Percentiles rank a stretch among this genome's conserved stretches.
phyloP scores from a whole-genome alignment of 805 yeast species.

The Zygosaccharomyces bisporus region DNA sequence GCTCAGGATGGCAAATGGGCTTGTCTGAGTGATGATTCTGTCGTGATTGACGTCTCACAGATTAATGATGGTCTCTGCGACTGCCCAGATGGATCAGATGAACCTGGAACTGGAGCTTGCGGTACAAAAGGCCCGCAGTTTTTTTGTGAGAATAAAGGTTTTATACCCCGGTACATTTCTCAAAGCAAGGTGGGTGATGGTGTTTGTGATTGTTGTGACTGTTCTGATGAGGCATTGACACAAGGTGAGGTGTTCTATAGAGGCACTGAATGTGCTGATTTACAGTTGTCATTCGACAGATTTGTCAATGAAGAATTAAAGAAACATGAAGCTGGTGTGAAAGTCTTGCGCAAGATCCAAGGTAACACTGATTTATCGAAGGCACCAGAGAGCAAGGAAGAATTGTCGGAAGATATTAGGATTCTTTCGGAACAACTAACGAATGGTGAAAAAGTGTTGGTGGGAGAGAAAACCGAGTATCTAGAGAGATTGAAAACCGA shows the following conservation, averaged over 20 bases:
- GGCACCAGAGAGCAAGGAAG: constrained; percentile 7
- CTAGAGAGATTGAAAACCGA: constrained; percentile 17
- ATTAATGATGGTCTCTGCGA: constrained; percentile 91
- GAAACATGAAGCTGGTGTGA: constrained; percentile 49
- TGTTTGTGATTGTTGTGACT: constrained; percentile 96
- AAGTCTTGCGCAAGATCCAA: constrained; percentile 33
- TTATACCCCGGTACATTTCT: constrained; percentile 57
- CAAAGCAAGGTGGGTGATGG: constrained; percentile 79
- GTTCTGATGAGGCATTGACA: constrained; percentile 67
- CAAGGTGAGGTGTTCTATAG: constrained; percentile 9
- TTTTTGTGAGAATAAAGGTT: constrained; percentile 77
- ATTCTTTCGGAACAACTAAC: constrained; percentile 12
- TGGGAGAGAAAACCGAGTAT: constrained; percentile 19
- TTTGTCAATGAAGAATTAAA: constrained; percentile 47
- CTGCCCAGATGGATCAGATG: constrained; percentile 97
- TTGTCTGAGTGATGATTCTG: constrained; percentile 67
- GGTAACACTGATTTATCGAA: constrained; percentile 10
- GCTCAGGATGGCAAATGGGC: constrained; percentile 53
- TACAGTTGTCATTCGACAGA: constrained; percentile 27
- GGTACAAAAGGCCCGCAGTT: constrained; percentile 38
- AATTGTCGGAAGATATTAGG: constrained; percentile 13
- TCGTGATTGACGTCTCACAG: constrained; percentile 53
- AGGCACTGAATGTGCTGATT: constrained; percentile 25
- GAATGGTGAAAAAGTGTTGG: constrained; percentile 24
- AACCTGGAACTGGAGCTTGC: constrained; percentile 93